These are phyloP conservation scores for Mucor sp. DNA, from an alignment of 371 early-diverging fungal genomes.

Conservation along the genomic window DNA sequence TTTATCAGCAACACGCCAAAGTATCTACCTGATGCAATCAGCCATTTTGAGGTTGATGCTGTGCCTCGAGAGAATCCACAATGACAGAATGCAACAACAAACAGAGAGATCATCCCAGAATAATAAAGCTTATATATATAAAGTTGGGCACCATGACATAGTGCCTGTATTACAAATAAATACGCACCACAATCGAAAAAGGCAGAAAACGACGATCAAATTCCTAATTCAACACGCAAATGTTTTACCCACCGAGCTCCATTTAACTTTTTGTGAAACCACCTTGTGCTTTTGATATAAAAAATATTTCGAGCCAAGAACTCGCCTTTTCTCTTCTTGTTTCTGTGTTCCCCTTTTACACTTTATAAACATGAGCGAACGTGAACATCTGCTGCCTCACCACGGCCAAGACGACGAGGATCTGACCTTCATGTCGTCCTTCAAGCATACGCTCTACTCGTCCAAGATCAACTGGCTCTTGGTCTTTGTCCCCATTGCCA, in stretches of 20 bases:
- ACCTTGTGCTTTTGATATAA: not conserved
- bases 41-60: no score
- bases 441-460: slow-evolving; percentile 30
- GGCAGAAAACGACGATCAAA: not conserved
- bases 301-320: not conserved
- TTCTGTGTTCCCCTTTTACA: not conserved
- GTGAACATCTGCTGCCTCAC: slow-evolving; percentile 29
- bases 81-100: no score
- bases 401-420: slow-evolving; percentile 9
- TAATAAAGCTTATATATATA: no score
- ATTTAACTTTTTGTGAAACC: not conserved
- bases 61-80: no score
- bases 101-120: no score
- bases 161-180: no score
- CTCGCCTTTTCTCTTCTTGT: not conserved
- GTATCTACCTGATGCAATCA: no score
- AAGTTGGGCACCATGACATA: no score
- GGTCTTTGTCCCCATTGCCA: slow-evolving; percentile 82
- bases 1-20: no score
- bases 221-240: not conserved
- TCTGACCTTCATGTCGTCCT: slow-evolving; percentile 41
- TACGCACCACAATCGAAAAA: not conserved
- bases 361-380: slow-evolving; percentile 30
- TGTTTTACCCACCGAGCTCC: not conserved
- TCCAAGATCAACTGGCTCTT: slow-evolving; percentile 70